Evolutionary conservation across 2,329 filamentous ascomycete genomes (phyloP).

Genomic region (Bipolaris cookei): DNA sequence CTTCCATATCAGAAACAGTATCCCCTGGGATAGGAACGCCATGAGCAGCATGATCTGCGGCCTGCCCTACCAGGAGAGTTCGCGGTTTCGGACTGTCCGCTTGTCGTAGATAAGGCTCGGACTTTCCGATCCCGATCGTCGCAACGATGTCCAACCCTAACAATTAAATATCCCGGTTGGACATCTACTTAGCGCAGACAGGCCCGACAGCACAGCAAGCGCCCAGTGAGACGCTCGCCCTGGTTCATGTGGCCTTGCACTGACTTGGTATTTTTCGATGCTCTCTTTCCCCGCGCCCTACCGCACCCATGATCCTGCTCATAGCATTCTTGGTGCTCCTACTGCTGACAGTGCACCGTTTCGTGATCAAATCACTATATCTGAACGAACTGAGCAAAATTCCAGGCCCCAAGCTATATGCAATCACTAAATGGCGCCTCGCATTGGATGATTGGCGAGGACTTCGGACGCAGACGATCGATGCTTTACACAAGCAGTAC

Average conservation of each 20-base stretch:
- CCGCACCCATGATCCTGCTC: neutral
- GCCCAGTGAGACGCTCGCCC: neutral
- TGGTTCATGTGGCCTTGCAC: neutral
- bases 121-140: neutral
- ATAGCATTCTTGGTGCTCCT: neutral
- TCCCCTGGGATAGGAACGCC: neutral
- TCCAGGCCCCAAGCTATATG: constrained; percentile 52
- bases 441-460: constrained; percentile 55
- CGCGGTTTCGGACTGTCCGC: neutral
- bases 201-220: neutral
- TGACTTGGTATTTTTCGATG: neutral
- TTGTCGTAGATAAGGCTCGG: neutral
- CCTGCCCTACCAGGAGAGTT: neutral
- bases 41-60: neutral
- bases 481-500: constrained; percentile 51
- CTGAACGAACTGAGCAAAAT: constrained; percentile 16
- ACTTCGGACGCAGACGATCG: constrained; percentile 51
- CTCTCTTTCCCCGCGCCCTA: neutral
- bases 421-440: constrained; percentile 55
- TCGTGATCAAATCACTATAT: neutral
- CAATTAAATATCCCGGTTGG: neutral
- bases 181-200: neutral
- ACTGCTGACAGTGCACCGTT: neutral
- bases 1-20: neutral
- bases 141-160: neutral